Base-by-base conservation (phyloP, 1,139 yeast genomes). In the Yamadazyma mexicana region DNA sequence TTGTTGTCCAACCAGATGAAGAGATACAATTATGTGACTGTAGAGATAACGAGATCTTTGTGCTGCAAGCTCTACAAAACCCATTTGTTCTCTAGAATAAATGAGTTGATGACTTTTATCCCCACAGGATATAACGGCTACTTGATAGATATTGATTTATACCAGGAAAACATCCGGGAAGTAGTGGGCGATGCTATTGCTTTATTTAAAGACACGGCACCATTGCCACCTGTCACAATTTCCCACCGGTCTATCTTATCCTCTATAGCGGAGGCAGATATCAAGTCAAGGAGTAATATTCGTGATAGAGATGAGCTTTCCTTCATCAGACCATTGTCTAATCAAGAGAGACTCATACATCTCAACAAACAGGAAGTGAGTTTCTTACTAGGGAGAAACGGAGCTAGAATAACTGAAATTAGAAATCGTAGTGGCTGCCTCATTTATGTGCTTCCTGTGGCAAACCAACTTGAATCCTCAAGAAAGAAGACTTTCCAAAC, bases 371-470 rank as follows among this genome's bases (percentile, higher is more conserved):
- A 50, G 11, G 64, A 65, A 40, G 66, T 64, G 1, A 54, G 61
- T n/a, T 55, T 54, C 16, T 42, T 66, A 2, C 51, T 66, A 22
- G 71, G 72, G 3, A 45, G 47, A 20, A 52, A 57, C 14, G 70
- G 68, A 1, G 37, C 40, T 1, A 43, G 63, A 33, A 50, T 66
- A 10, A 49, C 50, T 37, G 38, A 48, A 7, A 61, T 66, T 12
- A 48, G 69, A 35, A 37, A 49, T n/a, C 47, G 49, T 18, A 49
- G 65, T n/a, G 56, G 55, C 6, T 66, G 70, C 44, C 45, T 46
- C 30, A 61, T 66, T 12, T 54, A 54, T 24, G 55, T 62, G 2
- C 37, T 49, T 35, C 61, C 61, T 2, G 37, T 49, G 11, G 40
- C 39, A 16, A 38, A 31, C 18, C 43, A 47, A 7, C 12, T 33